phyloP scores from a whole-genome alignment of 2,329 filamentous ascomycete genomes.

The Fusarium brevicatenulatum region DNA sequence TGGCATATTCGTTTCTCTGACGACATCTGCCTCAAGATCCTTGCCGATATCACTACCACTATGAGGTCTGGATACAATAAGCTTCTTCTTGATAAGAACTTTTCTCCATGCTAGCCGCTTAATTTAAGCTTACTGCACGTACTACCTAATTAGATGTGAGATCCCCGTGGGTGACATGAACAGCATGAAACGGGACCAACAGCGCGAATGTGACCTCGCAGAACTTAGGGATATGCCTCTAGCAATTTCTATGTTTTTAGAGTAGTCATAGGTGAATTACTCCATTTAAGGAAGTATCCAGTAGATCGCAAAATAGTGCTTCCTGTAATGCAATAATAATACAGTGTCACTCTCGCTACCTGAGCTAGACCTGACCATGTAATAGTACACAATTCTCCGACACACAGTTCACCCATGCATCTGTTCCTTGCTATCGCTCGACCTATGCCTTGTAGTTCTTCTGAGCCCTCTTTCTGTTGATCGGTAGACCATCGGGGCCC shows the following conservation, averaged over 20 bases:
- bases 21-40: neutral
- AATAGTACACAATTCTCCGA: neutral
- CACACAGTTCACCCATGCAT: no score
- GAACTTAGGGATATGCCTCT: fast-evolving
- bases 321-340: neutral
- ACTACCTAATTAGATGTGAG: neutral
- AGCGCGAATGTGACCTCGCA: neutral
- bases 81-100: neutral
- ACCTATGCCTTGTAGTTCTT: neutral
- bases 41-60: neutral
- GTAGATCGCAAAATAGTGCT: no score
- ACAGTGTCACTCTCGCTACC: neutral
- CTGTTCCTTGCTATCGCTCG: neutral
- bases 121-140: neutral
- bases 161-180: neutral
- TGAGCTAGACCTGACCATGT: neutral
- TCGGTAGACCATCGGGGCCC: neutral
- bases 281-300: fast-evolving
- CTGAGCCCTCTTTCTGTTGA: neutral
- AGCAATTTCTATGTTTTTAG: neutral
- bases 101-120: no score
- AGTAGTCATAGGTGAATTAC: neutral
- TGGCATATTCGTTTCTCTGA: neutral
- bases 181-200: neutral
- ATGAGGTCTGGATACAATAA: neutral